phyloP scores from a whole-genome alignment of 83 land plant genomes.

The Picea mariana region DNA sequence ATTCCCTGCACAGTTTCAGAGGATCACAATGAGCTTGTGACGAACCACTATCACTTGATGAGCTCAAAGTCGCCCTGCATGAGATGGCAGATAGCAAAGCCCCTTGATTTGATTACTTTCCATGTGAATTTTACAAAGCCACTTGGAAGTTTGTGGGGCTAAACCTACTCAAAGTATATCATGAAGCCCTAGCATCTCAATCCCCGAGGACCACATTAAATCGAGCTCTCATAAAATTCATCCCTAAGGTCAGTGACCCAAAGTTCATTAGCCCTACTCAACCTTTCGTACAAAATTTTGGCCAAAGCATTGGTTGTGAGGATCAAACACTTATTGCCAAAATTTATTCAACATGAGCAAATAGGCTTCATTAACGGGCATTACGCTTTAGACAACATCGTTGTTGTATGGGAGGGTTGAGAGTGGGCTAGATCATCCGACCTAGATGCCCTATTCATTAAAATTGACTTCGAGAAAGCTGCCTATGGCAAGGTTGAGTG shows the following conservation, averaged over 20 bases:
- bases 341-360: neutral
- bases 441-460: neutral
- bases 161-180: too few relatives aligned
- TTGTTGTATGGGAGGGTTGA: neutral
- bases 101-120: too few relatives aligned
- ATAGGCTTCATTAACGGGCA: neutral
- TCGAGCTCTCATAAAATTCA: neutral
- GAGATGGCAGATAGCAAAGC: too few relatives aligned
- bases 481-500: neutral
- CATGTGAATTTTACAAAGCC: neutral
- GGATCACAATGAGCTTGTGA: neutral
- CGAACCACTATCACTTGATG: neutral
- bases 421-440: neutral
- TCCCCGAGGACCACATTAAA: neutral
- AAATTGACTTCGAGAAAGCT: neutral
- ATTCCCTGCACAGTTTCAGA: neutral
- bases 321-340: neutral
- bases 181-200: too few relatives aligned
- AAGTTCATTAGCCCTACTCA: neutral
- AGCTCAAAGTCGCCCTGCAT: neutral
- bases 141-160: too few relatives aligned
- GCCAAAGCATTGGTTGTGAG: neutral
- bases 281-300: neutral
- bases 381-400: neutral
- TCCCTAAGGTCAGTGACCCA: neutral